Evolutionary conservation across 768 basidiomycete species (phyloP), one percentile per base, ranked within the genome.

Genomic region (Amanita jacksonii): DNA sequence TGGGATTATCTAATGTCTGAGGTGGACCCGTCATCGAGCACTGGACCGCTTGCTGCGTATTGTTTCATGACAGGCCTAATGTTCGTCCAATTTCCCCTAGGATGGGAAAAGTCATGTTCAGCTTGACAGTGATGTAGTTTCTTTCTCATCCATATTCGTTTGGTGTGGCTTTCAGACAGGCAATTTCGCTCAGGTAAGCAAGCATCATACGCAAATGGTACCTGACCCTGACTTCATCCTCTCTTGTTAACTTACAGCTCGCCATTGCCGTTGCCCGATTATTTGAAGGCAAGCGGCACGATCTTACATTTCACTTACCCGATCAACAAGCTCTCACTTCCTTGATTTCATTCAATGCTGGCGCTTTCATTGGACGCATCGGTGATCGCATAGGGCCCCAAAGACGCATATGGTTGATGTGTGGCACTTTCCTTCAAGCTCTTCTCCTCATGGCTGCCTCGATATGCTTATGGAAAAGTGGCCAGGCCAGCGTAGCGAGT

Each of bases 111-210:
- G 15, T 38, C 25, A 22, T 4, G 16, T 37, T 24, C 16, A 12
- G 46, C n/a, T 18, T 16, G 32, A 24, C 49, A 87, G 84, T 10
- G 81, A 85, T 53, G 74, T 75, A 1, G 67, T 88, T 22, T 78
- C 76, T 3, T 89, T 89, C 65, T 77, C 83, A 34, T 81, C 87
- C 2, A 66, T 86, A 37, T 89, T 79, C 58, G 76, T 89, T 9
- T 90, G 87, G 85, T 84, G 81, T 59, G 85, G 81, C 10, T 89
- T 88, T 61, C 86, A 89, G 60, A 88, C 85, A 0, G 85, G 83
- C 41, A 85, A 85, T 56, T 76, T 77, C 51, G 69, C 76, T 8
- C 80, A 83, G 66, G 79, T 81, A 52, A 45, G 62, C 27, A 28
- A 28, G 12, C 27, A 28, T 6, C 12, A 28, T 52, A 24, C 13